Base-by-base conservation (phyloP, 495 filamentous ascomycete genomes). In the Elasticomyces elasticus region DNA sequence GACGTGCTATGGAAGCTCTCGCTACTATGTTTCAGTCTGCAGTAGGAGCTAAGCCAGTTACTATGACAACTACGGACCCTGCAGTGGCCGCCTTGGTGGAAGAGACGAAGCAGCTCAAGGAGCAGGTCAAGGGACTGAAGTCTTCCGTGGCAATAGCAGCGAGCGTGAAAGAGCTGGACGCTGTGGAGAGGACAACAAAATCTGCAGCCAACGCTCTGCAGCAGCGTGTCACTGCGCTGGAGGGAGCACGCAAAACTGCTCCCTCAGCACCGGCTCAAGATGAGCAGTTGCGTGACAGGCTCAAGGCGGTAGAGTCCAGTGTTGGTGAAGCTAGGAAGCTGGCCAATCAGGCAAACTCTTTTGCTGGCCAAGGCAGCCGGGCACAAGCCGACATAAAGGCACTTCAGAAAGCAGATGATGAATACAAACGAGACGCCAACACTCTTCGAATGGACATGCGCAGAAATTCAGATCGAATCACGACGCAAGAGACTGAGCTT, bases 11-110 rank as follows among this genome's bases (percentile, higher is more conserved):
- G 49, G 27, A 40, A 23, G 35, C 11, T 23, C 22, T 51, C 23
- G 49, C 49, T 25, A 19, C 30, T 17, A 2, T 51, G 10, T 4
- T 51, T 2, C 9, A 38, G 23, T 37, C 49, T 37, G 49, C 49
- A 28, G 49, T n/a, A n/a, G n/a, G 40, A 22, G 49, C 40, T 40
- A 40, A 51, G 35, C 28, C 49, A 33, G 26, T 23, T 10, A 51
- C 49, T 25, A 17, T 13, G 12, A 26, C 33, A 15, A n/a, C 35
- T 10, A 51, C 30, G 22, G 30, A 40, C 12, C 22, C 30, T 26
- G 22, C 27, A 51, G 20, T n/a, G n/a, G n/a, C 19, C 22, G 46
- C 46, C 25, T 20, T 31, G 25, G 17, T 15, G 28, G 46, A 49
- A 15, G 26, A 49, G 24, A 20, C 23, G 17, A 10, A 6, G 33